A percentile compares a stretch with the other conserved stretches of the same genome.
Conservation (phyloP, 2,329 filamentous ascomycete genomes). For the Penicillium concentricum region DNA sequence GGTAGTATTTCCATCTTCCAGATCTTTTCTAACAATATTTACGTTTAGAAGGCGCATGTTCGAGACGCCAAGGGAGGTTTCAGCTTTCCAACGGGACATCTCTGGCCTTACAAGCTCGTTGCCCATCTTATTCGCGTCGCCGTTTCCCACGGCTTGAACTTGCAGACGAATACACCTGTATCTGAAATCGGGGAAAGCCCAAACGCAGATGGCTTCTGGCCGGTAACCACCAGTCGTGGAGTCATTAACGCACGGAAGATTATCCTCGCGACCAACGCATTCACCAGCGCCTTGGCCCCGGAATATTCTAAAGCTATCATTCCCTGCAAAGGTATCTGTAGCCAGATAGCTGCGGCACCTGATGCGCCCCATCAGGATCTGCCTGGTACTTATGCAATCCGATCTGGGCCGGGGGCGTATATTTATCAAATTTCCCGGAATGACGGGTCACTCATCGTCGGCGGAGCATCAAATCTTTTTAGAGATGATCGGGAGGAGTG, state of each 20-base stretch:
- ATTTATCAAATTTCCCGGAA: slow-evolving; percentile 62
- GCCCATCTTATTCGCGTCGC: slow-evolving; percentile 44
- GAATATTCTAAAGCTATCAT: slow-evolving; percentile 68
- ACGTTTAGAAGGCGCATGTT: slow-evolving; percentile 29
- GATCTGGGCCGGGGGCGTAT: slow-evolving; percentile 52
- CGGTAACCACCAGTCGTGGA: slow-evolving; percentile 53
- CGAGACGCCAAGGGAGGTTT: slow-evolving; percentile 36
- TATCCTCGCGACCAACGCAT: slow-evolving; percentile 80
- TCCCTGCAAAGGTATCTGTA: slow-evolving; percentile 63
- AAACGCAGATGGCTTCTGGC: slow-evolving; percentile 7
- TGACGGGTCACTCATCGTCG: slow-evolving; percentile 56
- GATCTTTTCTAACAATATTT: neutral
- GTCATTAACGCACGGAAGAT: slow-evolving; percentile 61
- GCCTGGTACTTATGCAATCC: slow-evolving; percentile 58
- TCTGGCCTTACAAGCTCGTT: slow-evolving; percentile 75
- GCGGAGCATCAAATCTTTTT: slow-evolving; percentile 56
- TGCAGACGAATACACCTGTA: slow-evolving; percentile 55
- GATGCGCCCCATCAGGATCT: slow-evolving; percentile 26
- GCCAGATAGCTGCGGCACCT: slow-evolving; percentile 27
- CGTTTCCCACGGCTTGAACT: slow-evolving; percentile 37
- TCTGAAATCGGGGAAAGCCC: slow-evolving; percentile 3
- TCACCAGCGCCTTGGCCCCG: slow-evolving; percentile 73
- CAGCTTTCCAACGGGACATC: slow-evolving; percentile 31
- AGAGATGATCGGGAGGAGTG: slow-evolving; percentile 32
- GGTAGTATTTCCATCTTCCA: neutral